A percentile compares a stretch with the other conserved stretches of the same genome.
Evolutionary conservation across 495 filamentous ascomycete species (phyloP).

Genomic region (Hyaloscypha variabilis): DNA sequence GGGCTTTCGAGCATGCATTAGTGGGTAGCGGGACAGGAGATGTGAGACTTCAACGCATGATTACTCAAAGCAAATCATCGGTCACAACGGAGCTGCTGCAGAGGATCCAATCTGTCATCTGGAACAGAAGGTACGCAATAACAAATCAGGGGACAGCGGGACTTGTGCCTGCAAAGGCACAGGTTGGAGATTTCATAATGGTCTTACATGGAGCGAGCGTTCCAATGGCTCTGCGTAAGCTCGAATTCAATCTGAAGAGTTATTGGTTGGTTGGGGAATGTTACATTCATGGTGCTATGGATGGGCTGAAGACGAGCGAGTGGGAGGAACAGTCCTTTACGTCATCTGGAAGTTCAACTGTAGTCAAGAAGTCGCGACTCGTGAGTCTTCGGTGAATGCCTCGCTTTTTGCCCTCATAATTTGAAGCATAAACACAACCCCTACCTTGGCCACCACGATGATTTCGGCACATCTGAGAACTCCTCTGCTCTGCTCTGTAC

Average conservation of each 20-base stretch:
- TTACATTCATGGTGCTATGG: conserved; percentile 29
- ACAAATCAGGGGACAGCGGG: conserved; percentile 5
- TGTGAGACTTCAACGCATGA: conserved; percentile 11
- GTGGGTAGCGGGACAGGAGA: conserved; percentile 2
- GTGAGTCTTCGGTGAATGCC: too few relatives aligned
- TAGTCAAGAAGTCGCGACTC: too few relatives aligned
- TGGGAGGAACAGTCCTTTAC: too few relatives aligned
- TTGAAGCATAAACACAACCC: too few relatives aligned
- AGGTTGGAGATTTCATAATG: conserved; percentile 7
- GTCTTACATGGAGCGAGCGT: conserved; percentile 15
- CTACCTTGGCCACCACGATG: too few relatives aligned
- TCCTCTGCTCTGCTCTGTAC: too few relatives aligned
- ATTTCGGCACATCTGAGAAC: too few relatives aligned
- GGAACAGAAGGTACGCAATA: conserved; percentile 16
- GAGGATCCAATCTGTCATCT: conserved; percentile 17
- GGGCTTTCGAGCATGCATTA: conserved; percentile 2
- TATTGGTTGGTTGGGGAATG: conserved; percentile 25
- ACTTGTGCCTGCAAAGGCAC: conserved; percentile 8
- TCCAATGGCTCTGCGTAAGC: conserved; percentile 14
- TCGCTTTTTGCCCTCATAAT: too few relatives aligned
- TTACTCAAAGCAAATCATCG: conserved; percentile 1
- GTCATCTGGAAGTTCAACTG: too few relatives aligned
- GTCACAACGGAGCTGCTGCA: neutral
- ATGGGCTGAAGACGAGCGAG: conserved; percentile 20
- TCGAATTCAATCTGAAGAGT: neutral